Evolutionary conservation across 345 rosid genomes (phyloP).

Genomic region (Firmiana major): DNA sequence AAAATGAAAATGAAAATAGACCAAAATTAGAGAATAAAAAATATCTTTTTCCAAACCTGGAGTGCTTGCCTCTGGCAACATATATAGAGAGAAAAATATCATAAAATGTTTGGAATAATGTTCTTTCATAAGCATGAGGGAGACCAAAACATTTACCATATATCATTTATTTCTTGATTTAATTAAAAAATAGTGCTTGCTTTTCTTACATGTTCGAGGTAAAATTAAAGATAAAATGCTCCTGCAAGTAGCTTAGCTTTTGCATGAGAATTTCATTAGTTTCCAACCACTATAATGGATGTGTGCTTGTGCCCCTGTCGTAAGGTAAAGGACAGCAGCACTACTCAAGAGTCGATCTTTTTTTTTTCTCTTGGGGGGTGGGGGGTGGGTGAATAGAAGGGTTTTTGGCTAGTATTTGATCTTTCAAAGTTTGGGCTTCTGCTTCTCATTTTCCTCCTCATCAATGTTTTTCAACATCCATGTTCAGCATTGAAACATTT

Average conservation of each 20-base stretch:
- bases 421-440: background rate
- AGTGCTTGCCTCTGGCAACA: background rate
- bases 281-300: background rate
- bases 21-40: too few relatives aligned
- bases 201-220: background rate
- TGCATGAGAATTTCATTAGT: background rate
- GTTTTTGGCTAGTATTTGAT: background rate
- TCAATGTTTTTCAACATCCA: too few relatives aligned
- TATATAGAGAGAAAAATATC: background rate
- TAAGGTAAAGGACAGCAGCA: background rate
- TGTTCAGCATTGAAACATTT: too few relatives aligned
- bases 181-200: background rate
- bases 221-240: too few relatives aligned
- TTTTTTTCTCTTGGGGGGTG: background rate
- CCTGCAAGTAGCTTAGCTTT: background rate
- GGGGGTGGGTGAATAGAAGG: too few relatives aligned
- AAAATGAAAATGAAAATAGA: too few relatives aligned
- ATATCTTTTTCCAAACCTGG: too few relatives aligned
- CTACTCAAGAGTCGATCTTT: background rate
- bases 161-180: background rate
- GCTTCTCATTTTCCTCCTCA: background rate
- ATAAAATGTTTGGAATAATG: too few relatives aligned
- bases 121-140: background rate
- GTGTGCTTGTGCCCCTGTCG: background rate
- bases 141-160: background rate